Evolutionary conservation across 176 grass and related monocot species (phyloP).

Genomic region (Rhynchospora pubera): DNA sequence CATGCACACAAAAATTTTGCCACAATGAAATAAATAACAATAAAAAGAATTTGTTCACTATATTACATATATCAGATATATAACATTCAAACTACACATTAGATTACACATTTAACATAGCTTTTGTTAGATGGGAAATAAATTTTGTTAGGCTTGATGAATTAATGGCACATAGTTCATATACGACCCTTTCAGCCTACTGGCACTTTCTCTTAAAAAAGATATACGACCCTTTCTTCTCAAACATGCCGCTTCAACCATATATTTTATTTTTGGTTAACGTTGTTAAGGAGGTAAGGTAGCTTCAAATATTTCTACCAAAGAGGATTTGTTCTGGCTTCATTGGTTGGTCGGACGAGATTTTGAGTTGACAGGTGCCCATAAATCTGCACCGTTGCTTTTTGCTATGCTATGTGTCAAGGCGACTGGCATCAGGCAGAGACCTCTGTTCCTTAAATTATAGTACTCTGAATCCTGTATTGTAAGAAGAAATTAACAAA

Average conservation of each 20-base stretch:
- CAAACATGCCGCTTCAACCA: conserved; percentile 15
- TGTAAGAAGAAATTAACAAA: background rate
- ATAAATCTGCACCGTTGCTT: conserved; percentile 97
- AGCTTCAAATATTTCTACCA: background rate
- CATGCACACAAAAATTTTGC: background rate
- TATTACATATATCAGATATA: background rate
- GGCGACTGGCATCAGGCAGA: conserved; percentile 76
- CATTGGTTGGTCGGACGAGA: conserved; percentile 18
- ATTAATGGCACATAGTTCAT: background rate
- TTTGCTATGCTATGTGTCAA: conserved; percentile 54
- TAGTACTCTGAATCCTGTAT: conserved; percentile 58
- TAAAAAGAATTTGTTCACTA: background rate
- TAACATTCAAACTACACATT: background rate
- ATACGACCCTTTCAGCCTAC: no score
- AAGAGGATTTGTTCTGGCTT: background rate
- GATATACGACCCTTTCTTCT: conserved; percentile 13
- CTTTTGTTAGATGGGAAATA: conserved; percentile 14
- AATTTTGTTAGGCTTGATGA: conserved; percentile 25
- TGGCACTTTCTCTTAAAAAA: no score
- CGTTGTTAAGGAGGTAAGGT: background rate
- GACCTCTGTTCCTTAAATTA: conserved; percentile 71
- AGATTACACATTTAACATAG: background rate
- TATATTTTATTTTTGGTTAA: background rate
- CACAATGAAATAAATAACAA: background rate
- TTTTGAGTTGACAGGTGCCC: conserved; percentile 75